Conservation (phyloP, 2,329 filamentous ascomycete species). For the Nigrospora osmanthi region DNA sequence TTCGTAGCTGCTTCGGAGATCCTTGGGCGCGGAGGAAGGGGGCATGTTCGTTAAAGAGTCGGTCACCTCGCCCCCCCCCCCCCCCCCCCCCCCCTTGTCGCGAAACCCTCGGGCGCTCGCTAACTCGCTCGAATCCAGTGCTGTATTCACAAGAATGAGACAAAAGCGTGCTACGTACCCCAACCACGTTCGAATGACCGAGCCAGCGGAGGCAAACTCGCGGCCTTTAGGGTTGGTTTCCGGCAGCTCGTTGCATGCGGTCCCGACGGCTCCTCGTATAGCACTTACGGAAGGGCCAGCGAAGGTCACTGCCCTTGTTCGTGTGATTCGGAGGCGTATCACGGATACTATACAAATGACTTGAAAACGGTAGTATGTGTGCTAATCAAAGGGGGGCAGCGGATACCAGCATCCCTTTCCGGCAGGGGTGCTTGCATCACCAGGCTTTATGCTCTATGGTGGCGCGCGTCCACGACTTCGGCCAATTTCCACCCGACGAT, state of each 20-base stretch:
- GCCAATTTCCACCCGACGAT: neutral
- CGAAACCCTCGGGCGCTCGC: neutral
- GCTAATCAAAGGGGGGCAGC: too few species aligned
- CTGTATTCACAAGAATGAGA: slow-evolving; percentile 4
- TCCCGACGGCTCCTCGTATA: too few species aligned
- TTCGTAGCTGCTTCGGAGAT: neutral
- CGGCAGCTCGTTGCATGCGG: neutral
- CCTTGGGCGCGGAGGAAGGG: slow-evolving; percentile 1
- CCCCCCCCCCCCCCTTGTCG: neutral
- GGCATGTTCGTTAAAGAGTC: slow-evolving; percentile 2
- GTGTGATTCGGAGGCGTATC: neutral
- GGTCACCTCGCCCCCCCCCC: neutral
- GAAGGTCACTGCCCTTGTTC: too few species aligned
- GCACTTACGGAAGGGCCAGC: too few species aligned
- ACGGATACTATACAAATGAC: neutral
- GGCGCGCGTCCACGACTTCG: neutral
- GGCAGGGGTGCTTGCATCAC: neutral
- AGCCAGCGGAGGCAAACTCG: too few species aligned
- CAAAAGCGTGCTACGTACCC: neutral
- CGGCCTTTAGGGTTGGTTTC: neutral
- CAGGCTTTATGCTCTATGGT: neutral
- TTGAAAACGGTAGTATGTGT: neutral
- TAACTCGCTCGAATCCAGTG: neutral
- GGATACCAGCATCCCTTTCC: too few species aligned
- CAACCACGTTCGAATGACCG: too few species aligned